Base-by-base conservation (phyloP, 345 rosid species). In the Gossypium sturtianum region DNA sequence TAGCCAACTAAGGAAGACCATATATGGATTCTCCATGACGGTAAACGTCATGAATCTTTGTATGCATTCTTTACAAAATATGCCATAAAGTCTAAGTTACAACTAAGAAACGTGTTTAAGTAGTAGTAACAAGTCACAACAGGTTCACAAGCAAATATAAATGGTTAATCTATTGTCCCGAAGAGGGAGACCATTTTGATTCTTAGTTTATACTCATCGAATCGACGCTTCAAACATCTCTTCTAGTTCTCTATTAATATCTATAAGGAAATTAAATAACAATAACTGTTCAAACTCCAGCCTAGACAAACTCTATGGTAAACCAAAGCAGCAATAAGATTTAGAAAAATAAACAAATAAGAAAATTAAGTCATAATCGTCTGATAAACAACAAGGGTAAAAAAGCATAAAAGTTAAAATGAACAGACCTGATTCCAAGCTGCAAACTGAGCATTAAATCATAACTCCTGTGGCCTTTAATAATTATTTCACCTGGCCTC, bases 391-490 rank as follows among this genome's bases (percentile, higher is more conserved):
- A 20, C 11, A 20, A 56, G 66, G 52, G 74, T 29, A 54, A 44
- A 66, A n/a, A 61, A 49, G 56, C 3, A 38, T 38, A 60, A 23
- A 73, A 53, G 64, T 41, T 66, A 12, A 43, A 67, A 34, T 0
- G 25, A 22, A 44, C 52, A 11, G 82, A 94, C 98, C 98, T 90
- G 81, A 95, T 95, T 60, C 99, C 99, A 78, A 95, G 94, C 89
- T 91, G 98, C 86, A 95, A 82, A 84, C 83, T 91, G 22, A 95
- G 91, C 98, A 95, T 95, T 84, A 95, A 81, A 87, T 95, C 98
- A 74, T 95, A 95, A 88, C 99, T 91, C 74, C 97, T 78, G 65
- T 95, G 99, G 75, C 99, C 99, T 87, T 95, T 91, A 65, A 92
- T 89, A 82, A 95, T 93, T 74, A 90, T 80, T 89, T 95, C 98